Conservation (phyloP, 441 rosid genomes). For the Mallotus repandus region DNA sequence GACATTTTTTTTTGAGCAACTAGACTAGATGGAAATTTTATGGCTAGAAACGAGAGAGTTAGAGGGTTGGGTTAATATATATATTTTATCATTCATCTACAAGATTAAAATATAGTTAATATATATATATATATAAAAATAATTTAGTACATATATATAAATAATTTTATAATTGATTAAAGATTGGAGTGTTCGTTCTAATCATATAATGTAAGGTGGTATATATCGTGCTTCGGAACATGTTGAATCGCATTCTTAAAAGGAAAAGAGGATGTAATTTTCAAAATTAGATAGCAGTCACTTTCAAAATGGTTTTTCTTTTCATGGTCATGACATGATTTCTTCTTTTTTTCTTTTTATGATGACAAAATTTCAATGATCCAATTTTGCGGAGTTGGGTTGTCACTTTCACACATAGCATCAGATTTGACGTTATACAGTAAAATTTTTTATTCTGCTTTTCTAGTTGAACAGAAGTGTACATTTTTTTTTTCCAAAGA, state of each 20-base stretch:
- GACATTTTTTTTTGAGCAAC: too few relatives aligned
- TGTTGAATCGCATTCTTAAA: neutral
- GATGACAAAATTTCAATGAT: neutral
- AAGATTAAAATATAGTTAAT: neutral
- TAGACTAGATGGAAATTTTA: too few relatives aligned
- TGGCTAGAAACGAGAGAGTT: too few relatives aligned
- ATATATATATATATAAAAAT: too few relatives aligned
- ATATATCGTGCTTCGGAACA: neutral
- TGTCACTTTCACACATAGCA: neutral
- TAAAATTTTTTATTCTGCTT: neutral
- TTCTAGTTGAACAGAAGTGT: neutral
- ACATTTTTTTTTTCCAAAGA: neutral
- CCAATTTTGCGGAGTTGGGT: slow-evolving; percentile 2
- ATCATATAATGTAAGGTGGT: neutral
- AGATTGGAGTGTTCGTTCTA: neutral
- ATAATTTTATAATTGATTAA: neutral
- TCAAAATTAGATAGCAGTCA: neutral
- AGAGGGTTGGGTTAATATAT: too few relatives aligned
- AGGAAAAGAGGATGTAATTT: neutral
- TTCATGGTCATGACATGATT: neutral
- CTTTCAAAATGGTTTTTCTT: neutral
- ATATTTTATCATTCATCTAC: too few relatives aligned
- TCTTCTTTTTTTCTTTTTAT: neutral
- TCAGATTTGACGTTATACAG: neutral
- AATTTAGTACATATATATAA: too few relatives aligned